phyloP scores from a whole-genome alignment of 768 basidiomycete genomes.

The Xerocomellus dryophilus region DNA sequence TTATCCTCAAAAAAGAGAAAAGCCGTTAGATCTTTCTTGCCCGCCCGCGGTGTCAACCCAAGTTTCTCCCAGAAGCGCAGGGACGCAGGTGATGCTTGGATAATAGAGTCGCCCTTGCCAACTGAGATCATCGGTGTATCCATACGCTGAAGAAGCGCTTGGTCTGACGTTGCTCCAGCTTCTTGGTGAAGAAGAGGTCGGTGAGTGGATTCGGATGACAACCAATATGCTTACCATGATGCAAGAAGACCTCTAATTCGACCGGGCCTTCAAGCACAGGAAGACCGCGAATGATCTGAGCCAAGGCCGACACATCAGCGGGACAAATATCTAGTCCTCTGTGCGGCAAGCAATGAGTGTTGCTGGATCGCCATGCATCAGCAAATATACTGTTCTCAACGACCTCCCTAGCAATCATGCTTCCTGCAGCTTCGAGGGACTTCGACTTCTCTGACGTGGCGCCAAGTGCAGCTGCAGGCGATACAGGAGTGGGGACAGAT shows the following conservation, averaged over 20 bases:
- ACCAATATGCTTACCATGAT: conserved; percentile 28
- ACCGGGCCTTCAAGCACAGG: conserved; percentile 40
- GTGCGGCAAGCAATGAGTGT: conserved; percentile 14
- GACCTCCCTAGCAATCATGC: conserved; percentile 60
- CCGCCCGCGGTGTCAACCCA: conserved; percentile 65
- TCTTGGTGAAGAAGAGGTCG: conserved; percentile 2
- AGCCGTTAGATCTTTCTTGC: conserved; percentile 65
- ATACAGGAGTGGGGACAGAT: conserved; percentile 81
- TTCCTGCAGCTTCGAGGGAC: conserved; percentile 64
- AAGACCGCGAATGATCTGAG: conserved; percentile 36
- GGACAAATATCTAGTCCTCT: conserved; percentile 49
- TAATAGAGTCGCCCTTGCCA: conserved; percentile 62
- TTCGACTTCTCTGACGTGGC: conserved; percentile 62
- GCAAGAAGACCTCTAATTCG: conserved; percentile 45
- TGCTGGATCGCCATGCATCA: conserved; percentile 56
- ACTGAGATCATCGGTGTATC: conserved; percentile 60
- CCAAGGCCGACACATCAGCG: conserved; percentile 49
- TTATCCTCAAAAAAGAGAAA: conserved; percentile 70
- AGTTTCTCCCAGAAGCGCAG: conserved; percentile 86
- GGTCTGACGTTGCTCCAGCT: conserved; percentile 1
- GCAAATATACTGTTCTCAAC: conserved; percentile 74
- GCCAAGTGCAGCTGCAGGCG: conserved; percentile 69
- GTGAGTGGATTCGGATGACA: background rate
- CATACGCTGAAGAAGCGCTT: conserved; percentile 30
- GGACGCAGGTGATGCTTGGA: conserved; percentile 69